Evolutionary conservation across 2,329 filamentous ascomycete species (phyloP), one percentile per base, ranked within the genome.

Genomic region (Hypomyces rosellus): DNA sequence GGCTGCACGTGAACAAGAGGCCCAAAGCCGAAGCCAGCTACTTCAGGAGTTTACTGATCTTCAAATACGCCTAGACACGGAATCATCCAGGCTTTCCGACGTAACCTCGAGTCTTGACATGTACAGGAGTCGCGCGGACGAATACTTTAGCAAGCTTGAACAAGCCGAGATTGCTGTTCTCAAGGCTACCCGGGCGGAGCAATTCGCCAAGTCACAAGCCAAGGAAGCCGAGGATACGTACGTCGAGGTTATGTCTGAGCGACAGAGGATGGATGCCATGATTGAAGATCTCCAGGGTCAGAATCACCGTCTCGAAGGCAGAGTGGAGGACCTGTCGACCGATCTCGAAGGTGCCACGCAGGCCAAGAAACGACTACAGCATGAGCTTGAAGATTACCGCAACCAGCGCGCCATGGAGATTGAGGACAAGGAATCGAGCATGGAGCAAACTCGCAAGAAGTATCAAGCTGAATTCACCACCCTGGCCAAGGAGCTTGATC

Each of bases 401-500:
- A 95, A 85, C 64, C 91, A 96, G 69, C 84, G 92, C 43, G 91
- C 91, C 51, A 95, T 95, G 68, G 93, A 97, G 61, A 88, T 97
- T 50, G 93, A 97, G 68, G 92, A 99, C 69, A 96, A 93, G 68
- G 92, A 97, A 69, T 86, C 86, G 9, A 93, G 88, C 58, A 88
- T 96, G 81, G 93, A 99, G 70, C 92, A 97, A 69, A 96, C 92
- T 40, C 83, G 92, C 62, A 93, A 92, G 76, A 99, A 97, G 75
- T 99, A 97, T 66, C 93, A 97, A 66, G 81, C 85, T 39, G 92
- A 99, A 67, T 89, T 96, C 65, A 86, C 89, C 14, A 87, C 87
- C 4, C 75, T 97, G 45, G 93, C 88, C 47, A 90, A 91, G 61
- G 93, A 99, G 69, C 82, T 99, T 22, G 92, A 97, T 65, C 80